Percentiles rank a stretch among this genome's conserved stretches.
Evolutionary conservation across 2,329 filamentous ascomycete genomes (phyloP).

Genomic region (Trichophyton mentagrophytes): DNA sequence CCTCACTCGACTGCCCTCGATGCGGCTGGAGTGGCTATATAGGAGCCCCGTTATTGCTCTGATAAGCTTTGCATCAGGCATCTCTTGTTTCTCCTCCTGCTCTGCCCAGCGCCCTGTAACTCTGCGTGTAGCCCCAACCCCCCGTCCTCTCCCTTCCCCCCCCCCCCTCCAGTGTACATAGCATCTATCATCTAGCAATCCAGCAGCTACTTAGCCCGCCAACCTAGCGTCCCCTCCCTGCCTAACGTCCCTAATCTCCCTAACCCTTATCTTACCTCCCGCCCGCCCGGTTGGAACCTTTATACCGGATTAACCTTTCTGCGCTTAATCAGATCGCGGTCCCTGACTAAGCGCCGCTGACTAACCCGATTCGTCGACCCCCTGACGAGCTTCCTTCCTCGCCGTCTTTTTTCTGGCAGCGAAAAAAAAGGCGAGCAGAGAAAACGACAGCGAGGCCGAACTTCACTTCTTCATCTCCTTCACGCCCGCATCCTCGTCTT

Average conservation of each 20-base stretch:
- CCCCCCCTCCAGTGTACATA: not conserved
- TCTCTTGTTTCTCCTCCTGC: not conserved
- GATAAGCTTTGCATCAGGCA: not conserved
- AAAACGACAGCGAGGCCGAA: not conserved
- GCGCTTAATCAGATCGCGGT: not conserved
- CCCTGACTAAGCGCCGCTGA: not conserved
- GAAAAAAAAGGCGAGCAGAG: not conserved
- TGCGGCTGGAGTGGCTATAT: not conserved
- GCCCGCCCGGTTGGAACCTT: not conserved
- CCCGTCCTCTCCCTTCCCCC: no score
- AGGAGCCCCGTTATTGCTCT: not conserved
- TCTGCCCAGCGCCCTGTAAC: not conserved
- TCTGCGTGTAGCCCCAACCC: not conserved
- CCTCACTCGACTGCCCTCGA: not conserved
- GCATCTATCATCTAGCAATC: not conserved
- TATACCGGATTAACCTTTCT: not conserved
- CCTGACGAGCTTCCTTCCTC: not conserved
- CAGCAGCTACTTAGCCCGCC: no score
- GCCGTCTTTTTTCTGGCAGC: not conserved
- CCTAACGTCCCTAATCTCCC: not conserved
- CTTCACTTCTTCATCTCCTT: not conserved
- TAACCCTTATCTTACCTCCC: not conserved
- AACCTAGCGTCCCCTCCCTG: not conserved
- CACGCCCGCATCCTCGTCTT: no score
- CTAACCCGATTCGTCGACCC: slow-evolving; percentile 1